Evolutionary conservation across 331 rosid species (phyloP).

Genomic region (Rhamnella rubrinervis): DNA sequence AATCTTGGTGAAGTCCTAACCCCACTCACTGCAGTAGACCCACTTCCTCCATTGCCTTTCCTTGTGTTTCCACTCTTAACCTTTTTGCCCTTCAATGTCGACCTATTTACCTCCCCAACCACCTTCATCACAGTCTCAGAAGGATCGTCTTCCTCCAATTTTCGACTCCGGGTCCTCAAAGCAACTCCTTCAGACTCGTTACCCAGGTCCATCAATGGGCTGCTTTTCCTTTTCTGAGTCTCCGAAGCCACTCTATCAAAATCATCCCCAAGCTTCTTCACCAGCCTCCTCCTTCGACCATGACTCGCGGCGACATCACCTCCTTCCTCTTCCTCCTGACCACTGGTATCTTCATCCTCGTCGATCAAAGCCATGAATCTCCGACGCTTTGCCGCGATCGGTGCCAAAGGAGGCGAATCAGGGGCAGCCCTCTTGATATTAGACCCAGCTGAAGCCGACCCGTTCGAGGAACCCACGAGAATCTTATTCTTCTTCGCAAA

Average conservation of each 20-base stretch:
- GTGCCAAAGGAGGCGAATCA: slow-evolving; percentile 68
- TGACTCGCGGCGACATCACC: slow-evolving; percentile 11
- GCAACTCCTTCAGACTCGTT: slow-evolving; percentile 12
- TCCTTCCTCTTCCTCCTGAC: slow-evolving; percentile 12
- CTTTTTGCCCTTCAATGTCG: slow-evolving; percentile 22
- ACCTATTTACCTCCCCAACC: slow-evolving; percentile 27
- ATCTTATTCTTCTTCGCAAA: slow-evolving; percentile 21
- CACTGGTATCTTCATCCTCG: slow-evolving; percentile 24
- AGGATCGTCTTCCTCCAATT: slow-evolving; percentile 15
- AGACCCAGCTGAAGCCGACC: not conserved
- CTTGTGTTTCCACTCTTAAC: slow-evolving; percentile 21
- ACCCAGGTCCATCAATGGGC: slow-evolving; percentile 5
- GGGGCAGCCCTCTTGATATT: not conserved
- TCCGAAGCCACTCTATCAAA: slow-evolving; percentile 74
- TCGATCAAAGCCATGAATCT: slow-evolving; percentile 35
- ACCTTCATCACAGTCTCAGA: slow-evolving; percentile 32
- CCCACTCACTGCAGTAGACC: slow-evolving; percentile 24
- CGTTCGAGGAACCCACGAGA: not conserved
- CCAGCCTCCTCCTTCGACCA: slow-evolving; percentile 42
- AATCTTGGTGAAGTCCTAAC: slow-evolving; percentile 61
- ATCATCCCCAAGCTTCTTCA: slow-evolving; percentile 78
- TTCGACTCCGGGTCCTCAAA: slow-evolving; percentile 31
- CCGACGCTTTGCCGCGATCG: slow-evolving; percentile 45
- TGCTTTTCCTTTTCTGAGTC: slow-evolving; percentile 9
- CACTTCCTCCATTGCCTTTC: slow-evolving; percentile 12